Percentiles rank a stretch among this genome's conserved stretches.
Conservation (phyloP, 1,284 basidiomycete genomes). For the Fomitopsis betulina region DNA sequence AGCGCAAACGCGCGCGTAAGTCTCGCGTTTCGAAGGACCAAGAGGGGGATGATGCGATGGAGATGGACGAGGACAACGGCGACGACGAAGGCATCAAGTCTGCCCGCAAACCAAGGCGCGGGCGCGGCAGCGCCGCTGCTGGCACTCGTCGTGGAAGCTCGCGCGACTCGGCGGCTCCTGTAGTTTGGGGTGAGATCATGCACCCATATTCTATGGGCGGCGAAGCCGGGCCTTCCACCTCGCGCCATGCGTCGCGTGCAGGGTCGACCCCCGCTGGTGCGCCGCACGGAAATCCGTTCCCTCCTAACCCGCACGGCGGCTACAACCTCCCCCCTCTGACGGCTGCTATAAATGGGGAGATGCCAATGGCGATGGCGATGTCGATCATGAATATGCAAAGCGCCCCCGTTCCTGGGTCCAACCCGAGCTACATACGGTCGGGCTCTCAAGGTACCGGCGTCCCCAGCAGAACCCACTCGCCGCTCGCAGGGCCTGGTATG, state of each 20-base stretch:
- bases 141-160: slow-evolving; percentile 9
- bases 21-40: slow-evolving; percentile 34
- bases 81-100: slow-evolving; percentile 43
- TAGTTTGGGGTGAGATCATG: slow-evolving; percentile 22
- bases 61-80: slow-evolving; percentile 39
- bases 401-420: slow-evolving; percentile 28
- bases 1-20: slow-evolving; percentile 48
- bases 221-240: slow-evolving; percentile 11
- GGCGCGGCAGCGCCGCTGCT: background rate
- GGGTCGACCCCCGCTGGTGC: slow-evolving; percentile 16
- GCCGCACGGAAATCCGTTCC: slow-evolving; percentile 26
- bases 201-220: slow-evolving; percentile 15
- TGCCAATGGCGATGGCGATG: slow-evolving; percentile 17
- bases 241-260: slow-evolving; percentile 9
- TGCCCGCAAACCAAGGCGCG: slow-evolving; percentile 2
- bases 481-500: slow-evolving; percentile 35
- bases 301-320: slow-evolving; percentile 37
- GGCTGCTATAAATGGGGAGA: slow-evolving; percentile 35
- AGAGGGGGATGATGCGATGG: slow-evolving; percentile 34
- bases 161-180: slow-evolving; percentile 15
- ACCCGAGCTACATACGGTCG: slow-evolving; percentile 53
- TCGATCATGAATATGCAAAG: slow-evolving; percentile 28
- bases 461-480: slow-evolving; percentile 68
- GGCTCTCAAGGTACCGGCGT: slow-evolving; percentile 38
- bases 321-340: slow-evolving; percentile 59